Evolutionary conservation across 192 early-diverging fungal genomes (phyloP).

Genomic region (Rhizoclosmatium sp.): DNA sequence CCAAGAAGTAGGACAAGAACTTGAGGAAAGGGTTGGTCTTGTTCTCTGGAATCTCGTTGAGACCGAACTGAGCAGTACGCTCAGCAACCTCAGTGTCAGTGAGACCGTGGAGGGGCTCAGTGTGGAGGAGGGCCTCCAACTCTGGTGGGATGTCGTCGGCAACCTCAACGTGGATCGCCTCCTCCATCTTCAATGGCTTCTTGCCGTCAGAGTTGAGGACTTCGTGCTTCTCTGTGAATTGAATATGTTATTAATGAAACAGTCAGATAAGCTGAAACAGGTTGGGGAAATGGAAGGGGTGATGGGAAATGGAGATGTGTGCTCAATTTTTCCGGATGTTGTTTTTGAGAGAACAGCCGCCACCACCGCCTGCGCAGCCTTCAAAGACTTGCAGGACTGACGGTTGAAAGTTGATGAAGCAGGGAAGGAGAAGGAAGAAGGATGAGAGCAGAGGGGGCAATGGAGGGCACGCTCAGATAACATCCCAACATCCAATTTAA

Average conservation of each 20-base stretch:
- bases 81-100: slow-evolving; percentile 74
- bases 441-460: slow-evolving; percentile 1
- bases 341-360: no score
- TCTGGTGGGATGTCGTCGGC: slow-evolving; percentile 46
- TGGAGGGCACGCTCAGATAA: not conserved
- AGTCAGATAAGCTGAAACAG: not conserved
- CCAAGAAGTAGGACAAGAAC: slow-evolving; percentile 86
- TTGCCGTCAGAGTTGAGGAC: slow-evolving; percentile 31
- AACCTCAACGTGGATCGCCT: slow-evolving; percentile 50
- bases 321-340: not conserved
- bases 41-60: slow-evolving; percentile 78
- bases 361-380: not conserved
- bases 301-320: not conserved
- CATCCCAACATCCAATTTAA: no score
- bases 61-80: slow-evolving; percentile 77
- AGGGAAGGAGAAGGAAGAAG: not conserved
- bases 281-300: not conserved
- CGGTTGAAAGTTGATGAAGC: not conserved
- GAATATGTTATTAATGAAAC: slow-evolving; percentile 3
- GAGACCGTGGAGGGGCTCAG: slow-evolving; percentile 78
- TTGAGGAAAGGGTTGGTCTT: slow-evolving; percentile 87
- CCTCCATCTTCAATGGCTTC: slow-evolving; percentile 39
- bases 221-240: not conserved
- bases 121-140: slow-evolving; percentile 67
- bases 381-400: not conserved